Base-by-base conservation (phyloP, 2,329 filamentous ascomycete genomes). In the Amauroascus niger region DNA sequence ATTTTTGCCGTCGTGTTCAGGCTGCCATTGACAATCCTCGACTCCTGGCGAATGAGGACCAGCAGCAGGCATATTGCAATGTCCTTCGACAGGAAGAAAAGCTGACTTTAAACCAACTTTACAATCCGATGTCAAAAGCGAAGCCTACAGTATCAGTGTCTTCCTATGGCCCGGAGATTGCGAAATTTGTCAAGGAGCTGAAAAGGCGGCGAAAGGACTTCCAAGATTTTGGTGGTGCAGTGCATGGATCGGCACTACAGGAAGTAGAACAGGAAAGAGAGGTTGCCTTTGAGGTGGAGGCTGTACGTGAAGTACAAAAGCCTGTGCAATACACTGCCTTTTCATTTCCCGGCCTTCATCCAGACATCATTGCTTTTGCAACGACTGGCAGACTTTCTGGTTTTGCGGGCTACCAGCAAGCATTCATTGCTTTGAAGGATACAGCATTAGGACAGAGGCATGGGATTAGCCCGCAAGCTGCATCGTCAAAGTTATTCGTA, bases 211-310 rank as follows among this genome's bases (percentile, higher is more conserved):
- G 64, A 28, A 67, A 66, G 30, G 59, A 56, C 0, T 72, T 72
- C 14, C 69, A 77, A 35, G 74, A 76, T 26, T 64, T 64, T 1
- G 74, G 74, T 0, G 68, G 72, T 1, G 71, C 70, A 1, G 64
- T 73, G 2, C 68, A 76, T 49, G 71, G 69, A 0, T 77, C 77
- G 0, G 76, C 78, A 0, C 64, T 86, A 0, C 74, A 83, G 46
- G 82, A 86, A 52, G 81, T 76, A 1, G 71, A 75, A 48, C 70
- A 74, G 55, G 79, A 84, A 58, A 68, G 80, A 14, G 80, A 84
- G 56, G 73, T 83, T 0, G 79, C 77, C 2, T 72, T 76, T 14
- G 76, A 84, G 57, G 57, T 82, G 0, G 79, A 84, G 54, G 67
- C 73, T 6, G 73, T 82, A 0, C 76, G 80, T 0, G 74, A 82